These are phyloP conservation scores for Russula abietina DNA, from an alignment of 768 basidiomycete species.

Conservation along the genomic window DNA sequence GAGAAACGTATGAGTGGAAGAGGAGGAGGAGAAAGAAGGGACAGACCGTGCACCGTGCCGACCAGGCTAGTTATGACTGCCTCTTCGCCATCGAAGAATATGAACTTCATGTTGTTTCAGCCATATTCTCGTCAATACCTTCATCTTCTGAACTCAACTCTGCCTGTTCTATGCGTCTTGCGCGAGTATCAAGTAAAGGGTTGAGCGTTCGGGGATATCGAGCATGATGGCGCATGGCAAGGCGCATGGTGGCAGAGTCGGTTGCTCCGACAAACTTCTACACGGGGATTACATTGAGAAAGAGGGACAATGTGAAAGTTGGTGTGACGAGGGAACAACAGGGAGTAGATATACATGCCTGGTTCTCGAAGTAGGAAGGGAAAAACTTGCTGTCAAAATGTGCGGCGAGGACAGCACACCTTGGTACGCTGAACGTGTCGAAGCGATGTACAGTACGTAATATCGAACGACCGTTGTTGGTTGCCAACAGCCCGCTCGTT, in stretches of 20 bases:
- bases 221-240: slow-evolving; percentile 90
- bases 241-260: slow-evolving; percentile 95
- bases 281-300: neutral
- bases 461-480: too few relatives aligned
- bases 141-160: slow-evolving; percentile 56
- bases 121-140: slow-evolving; percentile 35
- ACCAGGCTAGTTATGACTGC: slow-evolving; percentile 92
- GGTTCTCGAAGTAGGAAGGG: slow-evolving; percentile 70
- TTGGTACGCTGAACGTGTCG: slow-evolving; percentile 72
- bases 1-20: too few relatives aligned
- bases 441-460: too few relatives aligned
- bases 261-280: slow-evolving; percentile 90
- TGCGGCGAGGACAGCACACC: slow-evolving; percentile 79
- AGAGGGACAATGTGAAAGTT: neutral
- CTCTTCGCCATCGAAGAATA: slow-evolving; percentile 97
- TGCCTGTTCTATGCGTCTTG: slow-evolving; percentile 48
- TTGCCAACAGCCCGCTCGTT: too few relatives aligned
- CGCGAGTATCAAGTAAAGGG: slow-evolving; percentile 57
- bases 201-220: slow-evolving; percentile 83
- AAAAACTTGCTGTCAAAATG: slow-evolving; percentile 95
- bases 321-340: neutral
- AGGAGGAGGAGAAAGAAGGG: neutral
- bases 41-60: slow-evolving; percentile 82
- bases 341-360: slow-evolving; percentile 44
- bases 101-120: slow-evolving; percentile 81